These are phyloP conservation scores for Paspalum vaginatum DNA, from an alignment of 176 grass and related monocot species.

Conservation along the genomic window DNA sequence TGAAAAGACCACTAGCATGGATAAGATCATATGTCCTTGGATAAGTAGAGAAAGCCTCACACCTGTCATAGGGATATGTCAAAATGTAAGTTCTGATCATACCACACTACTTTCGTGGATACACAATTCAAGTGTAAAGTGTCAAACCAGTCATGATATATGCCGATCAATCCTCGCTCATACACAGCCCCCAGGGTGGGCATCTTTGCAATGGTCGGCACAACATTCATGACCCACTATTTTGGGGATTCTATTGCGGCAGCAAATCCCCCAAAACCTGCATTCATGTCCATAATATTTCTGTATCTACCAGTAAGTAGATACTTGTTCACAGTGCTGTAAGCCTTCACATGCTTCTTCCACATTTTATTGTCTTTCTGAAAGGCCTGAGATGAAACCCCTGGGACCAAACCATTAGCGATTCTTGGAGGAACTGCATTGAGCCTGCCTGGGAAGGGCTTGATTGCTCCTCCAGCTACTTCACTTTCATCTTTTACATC, in stretches of 20 bases:
- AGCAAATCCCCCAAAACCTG: conserved; percentile 75
- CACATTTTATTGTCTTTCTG: conserved; percentile 77
- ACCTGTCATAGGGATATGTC: conserved; percentile 48
- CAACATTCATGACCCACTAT: conserved; percentile 93
- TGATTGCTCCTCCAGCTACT: conserved; percentile 73
- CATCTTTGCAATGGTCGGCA: conserved; percentile 63
- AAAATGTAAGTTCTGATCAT: conserved; percentile 22
- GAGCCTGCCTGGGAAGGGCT: conserved; percentile 81
- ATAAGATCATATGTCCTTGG: conserved; percentile 91
- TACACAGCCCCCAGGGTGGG: conserved; percentile 76
- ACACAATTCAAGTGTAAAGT: neutral
- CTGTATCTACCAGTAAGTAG: conserved; percentile 76
- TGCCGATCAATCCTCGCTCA: conserved; percentile 84
- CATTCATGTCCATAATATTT: conserved; percentile 96
- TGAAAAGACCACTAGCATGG: conserved; percentile 75
- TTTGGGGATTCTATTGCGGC: conserved; percentile 71
- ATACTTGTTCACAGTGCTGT: conserved; percentile 82
- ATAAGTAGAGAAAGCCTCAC: conserved; percentile 91
- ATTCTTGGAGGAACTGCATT: conserved; percentile 83
- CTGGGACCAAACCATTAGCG: conserved; percentile 60
- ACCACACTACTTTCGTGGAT: neutral
- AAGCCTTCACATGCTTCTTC: conserved; percentile 82
- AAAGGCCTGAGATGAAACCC: conserved; percentile 64
- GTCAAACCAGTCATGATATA: conserved; percentile 87
- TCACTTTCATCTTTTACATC: conserved; percentile 59